Conservation (phyloP, 805 yeast genomes). For the Candida maesae region DNA sequence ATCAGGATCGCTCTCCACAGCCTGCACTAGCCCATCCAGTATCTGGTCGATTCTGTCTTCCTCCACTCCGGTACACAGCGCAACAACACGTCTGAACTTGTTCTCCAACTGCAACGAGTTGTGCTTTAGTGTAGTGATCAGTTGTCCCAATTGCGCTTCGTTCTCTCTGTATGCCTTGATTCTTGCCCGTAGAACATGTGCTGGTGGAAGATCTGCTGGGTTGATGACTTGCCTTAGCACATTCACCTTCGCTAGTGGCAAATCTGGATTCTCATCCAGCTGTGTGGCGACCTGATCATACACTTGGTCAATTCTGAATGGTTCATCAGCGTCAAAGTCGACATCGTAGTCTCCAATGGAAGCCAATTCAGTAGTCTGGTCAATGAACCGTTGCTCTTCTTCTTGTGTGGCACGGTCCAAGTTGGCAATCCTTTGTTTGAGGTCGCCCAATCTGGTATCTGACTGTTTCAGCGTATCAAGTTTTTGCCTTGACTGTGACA, state of each 20-base stretch:
- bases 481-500: constrained; percentile 45
- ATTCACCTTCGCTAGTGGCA: constrained; percentile 25
- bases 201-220: constrained; percentile 32
- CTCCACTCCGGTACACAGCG: constrained; percentile 85
- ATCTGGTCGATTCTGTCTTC: constrained; percentile 75
- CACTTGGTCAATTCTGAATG: constrained; percentile 68
- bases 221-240: constrained; percentile 20
- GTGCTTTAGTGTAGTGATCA: constrained; percentile 49
- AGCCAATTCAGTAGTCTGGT: constrained; percentile 36
- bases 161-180: constrained; percentile 76
- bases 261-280: constrained; percentile 31
- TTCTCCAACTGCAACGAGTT: constrained; percentile 57
- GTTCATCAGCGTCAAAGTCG: constrained; percentile 83
- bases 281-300: constrained; percentile 48
- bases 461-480: constrained; percentile 49
- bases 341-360: constrained; percentile 43
- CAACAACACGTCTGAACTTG: constrained; percentile 84
- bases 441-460: constrained; percentile 41
- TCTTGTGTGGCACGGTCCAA: constrained; percentile 60
- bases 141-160: constrained; percentile 49
- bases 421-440: constrained; percentile 52
- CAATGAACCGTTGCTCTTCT: constrained; percentile 54
- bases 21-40: constrained; percentile 79
- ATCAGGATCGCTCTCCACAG: constrained; percentile 84
- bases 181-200: constrained; percentile 62